A percentile compares a stretch with the other conserved stretches of the same genome.
These are phyloP conservation scores for Amanita subjunquillea DNA, from an alignment of 768 basidiomycete genomes.

Conservation along the genomic window DNA sequence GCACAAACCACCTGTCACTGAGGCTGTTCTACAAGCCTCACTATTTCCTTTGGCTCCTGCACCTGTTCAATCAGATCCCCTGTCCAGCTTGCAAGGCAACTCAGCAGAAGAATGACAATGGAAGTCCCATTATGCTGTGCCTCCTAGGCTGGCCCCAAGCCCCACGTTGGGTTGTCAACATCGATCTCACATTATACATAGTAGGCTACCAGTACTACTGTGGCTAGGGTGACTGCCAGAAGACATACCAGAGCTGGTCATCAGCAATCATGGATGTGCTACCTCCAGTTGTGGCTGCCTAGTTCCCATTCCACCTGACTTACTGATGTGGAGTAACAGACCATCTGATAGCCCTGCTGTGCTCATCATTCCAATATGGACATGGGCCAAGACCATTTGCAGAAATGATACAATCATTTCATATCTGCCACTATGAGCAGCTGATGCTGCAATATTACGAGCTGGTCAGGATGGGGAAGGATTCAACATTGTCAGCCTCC, in stretches of 20 bases:
- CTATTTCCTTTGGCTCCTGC: slow-evolving; percentile 11
- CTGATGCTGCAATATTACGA: slow-evolving; percentile 5
- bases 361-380: slow-evolving; percentile 13
- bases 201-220: slow-evolving; percentile 10
- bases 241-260: slow-evolving; percentile 2
- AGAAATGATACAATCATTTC: slow-evolving; percentile 10
- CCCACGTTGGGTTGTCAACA: slow-evolving; percentile 8
- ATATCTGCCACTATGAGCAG: slow-evolving; percentile 11
- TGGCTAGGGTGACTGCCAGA: background rate
- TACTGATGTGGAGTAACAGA: slow-evolving; percentile 13
- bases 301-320: slow-evolving; percentile 14
- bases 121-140: slow-evolving; percentile 3
- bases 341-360: slow-evolving; percentile 9
- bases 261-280: slow-evolving; percentile 5
- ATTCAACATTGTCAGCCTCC: slow-evolving; percentile 6
- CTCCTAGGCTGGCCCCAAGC: slow-evolving; percentile 8
- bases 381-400: slow-evolving; percentile 18
- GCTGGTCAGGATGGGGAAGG: slow-evolving; percentile 2
- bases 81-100: slow-evolving; percentile 8
- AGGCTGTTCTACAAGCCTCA: slow-evolving; percentile 6
- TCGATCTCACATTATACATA: slow-evolving; percentile 8
- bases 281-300: slow-evolving; percentile 4
- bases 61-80: slow-evolving; percentile 8
- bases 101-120: slow-evolving; percentile 4
- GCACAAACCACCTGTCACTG: background rate